phyloP scores from a whole-genome alignment of 495 filamentous ascomycete species.

The Penicillium manginii region DNA sequence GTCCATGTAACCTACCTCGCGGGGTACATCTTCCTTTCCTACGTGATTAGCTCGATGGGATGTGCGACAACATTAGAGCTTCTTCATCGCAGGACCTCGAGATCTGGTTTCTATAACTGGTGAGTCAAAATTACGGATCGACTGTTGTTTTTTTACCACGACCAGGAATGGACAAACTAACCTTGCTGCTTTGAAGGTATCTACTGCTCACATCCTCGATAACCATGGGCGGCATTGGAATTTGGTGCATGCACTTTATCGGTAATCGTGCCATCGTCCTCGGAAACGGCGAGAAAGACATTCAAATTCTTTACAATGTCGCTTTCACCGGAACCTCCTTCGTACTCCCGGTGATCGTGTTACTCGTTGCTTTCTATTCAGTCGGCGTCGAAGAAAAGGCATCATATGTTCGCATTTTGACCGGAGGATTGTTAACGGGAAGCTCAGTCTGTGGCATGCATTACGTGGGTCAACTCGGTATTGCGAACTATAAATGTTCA shows the following conservation, averaged over 20 bases:
- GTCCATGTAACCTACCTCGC: constrained; percentile 52
- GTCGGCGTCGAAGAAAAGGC: constrained; percentile 60
- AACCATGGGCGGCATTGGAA: constrained; percentile 81
- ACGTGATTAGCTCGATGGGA: constrained; percentile 76
- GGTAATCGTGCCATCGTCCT: constrained; percentile 80
- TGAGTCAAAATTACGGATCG: constrained; percentile 31
- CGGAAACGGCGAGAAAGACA: constrained; percentile 56
- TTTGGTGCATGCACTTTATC: constrained; percentile 86
- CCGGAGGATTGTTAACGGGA: constrained; percentile 70
- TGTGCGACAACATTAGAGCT: constrained; percentile 79
- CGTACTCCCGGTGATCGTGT: constrained; percentile 75
- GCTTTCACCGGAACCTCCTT: constrained; percentile 78
- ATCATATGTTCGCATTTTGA: constrained; percentile 58
- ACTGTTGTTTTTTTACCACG: neutral
- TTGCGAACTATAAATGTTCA: constrained; percentile 70
- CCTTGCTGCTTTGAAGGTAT: constrained; percentile 53
- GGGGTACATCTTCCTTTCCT: constrained; percentile 73
- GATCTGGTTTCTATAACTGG: constrained; percentile 71
- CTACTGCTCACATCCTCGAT: constrained; percentile 71
- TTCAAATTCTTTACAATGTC: constrained; percentile 75
- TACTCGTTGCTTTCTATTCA: constrained; percentile 71
- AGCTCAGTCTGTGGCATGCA: constrained; percentile 85
- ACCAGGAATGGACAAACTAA: neutral
- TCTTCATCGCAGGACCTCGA: constrained; percentile 73
- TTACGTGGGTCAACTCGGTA: constrained; percentile 83